Base-by-base conservation (phyloP, 345 rosid genomes). In the Populus simonii region DNA sequence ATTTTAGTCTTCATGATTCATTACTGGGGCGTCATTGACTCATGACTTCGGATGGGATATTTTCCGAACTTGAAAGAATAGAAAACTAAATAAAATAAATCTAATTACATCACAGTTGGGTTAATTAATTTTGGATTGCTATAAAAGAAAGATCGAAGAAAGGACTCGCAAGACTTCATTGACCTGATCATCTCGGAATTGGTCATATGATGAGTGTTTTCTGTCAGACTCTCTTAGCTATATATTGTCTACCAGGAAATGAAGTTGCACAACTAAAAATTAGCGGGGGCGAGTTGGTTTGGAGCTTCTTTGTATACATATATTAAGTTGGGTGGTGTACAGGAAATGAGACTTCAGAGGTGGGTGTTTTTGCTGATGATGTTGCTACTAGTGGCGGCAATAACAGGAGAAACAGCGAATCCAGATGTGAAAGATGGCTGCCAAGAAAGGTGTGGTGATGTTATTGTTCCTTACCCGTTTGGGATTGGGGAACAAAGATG, bases 381-480 rank as follows among this genome's bases (percentile, higher is more conserved):
- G 62, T 0, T 20, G 5, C 2, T 57, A 1, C 43, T 23, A 10
- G 65, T 43, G 70, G 33, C 22, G 0, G 6, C n/a, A 65, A 12
- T 13, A 38, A 22, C 77, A n/a, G 51, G 25, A 22, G 23, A 5
- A n/a, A 0, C 62, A n/a, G 61, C 47, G 16, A 25, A 15, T 33
- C 51, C 36, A 25, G 66, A 29, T 10, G 41, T n/a, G 39, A 25
- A 33, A 12, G 1, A 57, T 3, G 35, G 15, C 36, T 84, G 84
- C 77, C 38, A 11, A 8, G 49, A 70, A 0, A 76, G 5, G 23
- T 84, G 87, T 35, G 84, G 84, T 10, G 9, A 79, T 68, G 67
- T 84, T 18, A 39, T 20, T 23, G 79, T 79, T 69, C 81, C 83
- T 17, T 81, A 79, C 78, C 87, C 84, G 0, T 84, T 76, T 39